Percentiles rank a stretch among this genome's conserved stretches.
Conservation (phyloP, 345 rosid species). For the Mallotus nudiflorus region DNA sequence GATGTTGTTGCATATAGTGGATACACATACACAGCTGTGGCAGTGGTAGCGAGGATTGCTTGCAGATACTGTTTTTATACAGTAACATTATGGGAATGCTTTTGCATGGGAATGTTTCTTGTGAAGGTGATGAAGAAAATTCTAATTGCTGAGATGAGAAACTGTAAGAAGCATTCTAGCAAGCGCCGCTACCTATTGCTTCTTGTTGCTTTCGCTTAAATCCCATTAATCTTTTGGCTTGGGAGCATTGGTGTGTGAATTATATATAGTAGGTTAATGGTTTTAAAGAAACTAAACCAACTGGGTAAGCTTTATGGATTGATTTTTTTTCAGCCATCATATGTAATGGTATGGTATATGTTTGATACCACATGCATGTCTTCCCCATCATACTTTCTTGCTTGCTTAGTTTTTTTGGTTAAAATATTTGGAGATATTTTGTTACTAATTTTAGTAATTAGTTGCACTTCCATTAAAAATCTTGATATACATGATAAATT, state of each 20-base stretch:
- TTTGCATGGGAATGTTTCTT: constrained; percentile 30
- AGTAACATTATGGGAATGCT: constrained; percentile 25
- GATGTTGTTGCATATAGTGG: constrained; percentile 32
- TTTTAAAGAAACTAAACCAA: no score
- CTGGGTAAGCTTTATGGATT: no score
- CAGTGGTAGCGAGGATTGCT: not conserved
- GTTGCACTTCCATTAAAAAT: no score
- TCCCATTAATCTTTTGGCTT: constrained; percentile 31
- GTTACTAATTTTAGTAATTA: no score
- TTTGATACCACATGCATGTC: no score
- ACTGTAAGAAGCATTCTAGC: constrained; percentile 31
- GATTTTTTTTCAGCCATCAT: no score
- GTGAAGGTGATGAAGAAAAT: constrained; percentile 35
- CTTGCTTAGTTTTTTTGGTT: no score
- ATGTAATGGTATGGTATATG: no score
- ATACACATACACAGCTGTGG: constrained; percentile 17
- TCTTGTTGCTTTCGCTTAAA: constrained; percentile 18
- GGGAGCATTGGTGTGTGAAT: constrained; percentile 13
- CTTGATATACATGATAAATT: no score
- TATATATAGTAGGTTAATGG: no score
- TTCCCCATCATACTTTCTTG: no score
- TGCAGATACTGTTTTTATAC: constrained; percentile 13
- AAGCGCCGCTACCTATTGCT: constrained; percentile 31
- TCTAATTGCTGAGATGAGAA: constrained; percentile 25
- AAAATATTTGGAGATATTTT: no score